phyloP scores from a whole-genome alignment of 345 rosid genomes.

The Geranium brycei region DNA sequence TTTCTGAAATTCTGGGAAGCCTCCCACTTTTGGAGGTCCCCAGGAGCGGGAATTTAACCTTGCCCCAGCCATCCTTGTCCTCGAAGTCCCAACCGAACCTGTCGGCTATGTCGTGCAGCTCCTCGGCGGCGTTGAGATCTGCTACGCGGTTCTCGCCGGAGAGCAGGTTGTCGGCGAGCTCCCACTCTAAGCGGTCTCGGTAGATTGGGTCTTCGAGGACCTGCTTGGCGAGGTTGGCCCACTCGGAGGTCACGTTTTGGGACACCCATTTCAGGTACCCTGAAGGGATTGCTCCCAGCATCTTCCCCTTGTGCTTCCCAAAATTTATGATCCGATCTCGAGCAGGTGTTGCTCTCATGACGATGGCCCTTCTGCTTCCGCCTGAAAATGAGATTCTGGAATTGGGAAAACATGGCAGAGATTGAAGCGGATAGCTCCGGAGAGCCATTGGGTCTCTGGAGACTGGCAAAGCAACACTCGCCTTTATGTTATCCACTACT shows the following conservation, averaged over 20 bases:
- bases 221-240: slow-evolving; percentile 66
- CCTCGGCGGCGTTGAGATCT: slow-evolving; percentile 24
- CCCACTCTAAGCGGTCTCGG: slow-evolving; percentile 73
- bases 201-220: slow-evolving; percentile 61
- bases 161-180: slow-evolving; percentile 41
- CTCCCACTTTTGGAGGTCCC: slow-evolving; percentile 69
- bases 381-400: neutral
- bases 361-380: neutral
- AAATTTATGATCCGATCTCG: slow-evolving; percentile 57
- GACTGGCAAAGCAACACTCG: no score
- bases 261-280: slow-evolving; percentile 69
- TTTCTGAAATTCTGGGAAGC: slow-evolving; percentile 43
- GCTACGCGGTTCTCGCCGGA: slow-evolving; percentile 21
- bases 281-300: slow-evolving; percentile 75
- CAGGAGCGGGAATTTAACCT: slow-evolving; percentile 47
- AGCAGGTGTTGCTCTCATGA: slow-evolving; percentile 17
- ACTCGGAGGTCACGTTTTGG: slow-evolving; percentile 51
- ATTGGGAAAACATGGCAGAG: neutral
- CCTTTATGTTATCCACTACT: no score
- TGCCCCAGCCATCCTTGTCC: slow-evolving; percentile 58
- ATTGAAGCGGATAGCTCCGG: neutral
- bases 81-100: slow-evolving; percentile 80
- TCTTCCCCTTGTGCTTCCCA: slow-evolving; percentile 68
- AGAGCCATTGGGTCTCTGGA: no score
- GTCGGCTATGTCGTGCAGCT: slow-evolving; percentile 57